A percentile compares a stretch with the other conserved stretches of the same genome.
Evolutionary conservation across 176 grass and related monocot genomes (phyloP).

Genomic region (Eragrostis curvula): DNA sequence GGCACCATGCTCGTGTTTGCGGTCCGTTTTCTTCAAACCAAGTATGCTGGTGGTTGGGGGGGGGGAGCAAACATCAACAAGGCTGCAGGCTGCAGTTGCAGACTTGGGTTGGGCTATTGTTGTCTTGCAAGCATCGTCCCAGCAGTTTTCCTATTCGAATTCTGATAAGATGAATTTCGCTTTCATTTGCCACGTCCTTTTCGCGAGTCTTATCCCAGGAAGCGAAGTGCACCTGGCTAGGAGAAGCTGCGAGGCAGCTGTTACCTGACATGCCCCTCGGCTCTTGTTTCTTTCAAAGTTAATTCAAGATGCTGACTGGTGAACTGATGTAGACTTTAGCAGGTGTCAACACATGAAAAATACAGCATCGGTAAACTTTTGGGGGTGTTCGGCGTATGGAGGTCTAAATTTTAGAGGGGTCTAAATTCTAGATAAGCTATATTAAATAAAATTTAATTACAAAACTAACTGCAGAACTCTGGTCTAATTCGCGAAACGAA

Average conservation of each 20-base stretch:
- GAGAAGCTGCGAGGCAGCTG: slow-evolving; percentile 6
- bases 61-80: too few relatives aligned
- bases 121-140: not conserved
- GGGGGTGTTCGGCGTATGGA: too few relatives aligned
- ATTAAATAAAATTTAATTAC: too few relatives aligned
- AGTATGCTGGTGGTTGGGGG: too few relatives aligned
- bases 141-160: not conserved
- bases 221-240: not conserved
- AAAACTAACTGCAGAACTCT: too few relatives aligned
- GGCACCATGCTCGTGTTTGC: not conserved
- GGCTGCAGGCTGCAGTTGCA: too few relatives aligned
- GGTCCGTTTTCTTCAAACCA: not conserved
- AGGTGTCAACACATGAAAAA: not conserved
- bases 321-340: not conserved
- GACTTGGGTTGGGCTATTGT: not conserved
- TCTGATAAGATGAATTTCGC: not conserved
- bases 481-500: too few relatives aligned
- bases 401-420: too few relatives aligned
- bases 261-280: not conserved
- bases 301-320: too few relatives aligned
- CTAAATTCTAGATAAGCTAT: too few relatives aligned
- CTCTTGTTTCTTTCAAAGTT: not conserved
- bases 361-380: not conserved
- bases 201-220: not conserved
- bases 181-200: not conserved